A percentile compares a stretch with the other conserved stretches of the same genome.
Evolutionary conservation across 2,329 filamentous ascomycete species (phyloP).

Genomic region (Lithohypha guttulata): DNA sequence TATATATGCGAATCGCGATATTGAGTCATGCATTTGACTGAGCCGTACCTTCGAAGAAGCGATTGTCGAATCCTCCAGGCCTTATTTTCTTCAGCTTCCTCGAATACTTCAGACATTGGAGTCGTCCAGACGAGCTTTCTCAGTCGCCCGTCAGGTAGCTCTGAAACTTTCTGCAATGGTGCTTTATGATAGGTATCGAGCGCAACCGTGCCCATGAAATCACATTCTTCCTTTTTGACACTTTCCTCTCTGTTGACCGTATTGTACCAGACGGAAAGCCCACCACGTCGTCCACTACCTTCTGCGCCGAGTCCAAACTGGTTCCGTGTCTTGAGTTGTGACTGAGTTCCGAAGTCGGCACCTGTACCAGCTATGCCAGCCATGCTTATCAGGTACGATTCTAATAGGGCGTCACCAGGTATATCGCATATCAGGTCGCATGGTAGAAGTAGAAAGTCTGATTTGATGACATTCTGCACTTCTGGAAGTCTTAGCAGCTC

Average conservation of each 20-base stretch:
- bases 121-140: conserved; percentile 70
- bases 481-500: conserved; percentile 78
- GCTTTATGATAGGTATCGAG: conserved; percentile 43
- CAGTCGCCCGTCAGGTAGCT: conserved; percentile 45
- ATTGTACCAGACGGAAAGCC: conserved; percentile 82
- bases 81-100: conserved; percentile 57
- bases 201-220: conserved; percentile 73
- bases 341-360: conserved; percentile 25
- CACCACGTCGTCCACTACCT: conserved; percentile 57
- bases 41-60: conserved; percentile 62
- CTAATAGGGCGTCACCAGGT: conserved; percentile 67
- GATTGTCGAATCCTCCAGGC: conserved; percentile 64
- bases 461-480: conserved; percentile 64
- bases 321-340: conserved; percentile 29
- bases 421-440: conserved; percentile 91
- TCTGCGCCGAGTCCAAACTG: conserved; percentile 44
- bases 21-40: conserved; percentile 68
- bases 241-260: conserved; percentile 61
- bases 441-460: conserved; percentile 81
- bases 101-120: conserved; percentile 80
- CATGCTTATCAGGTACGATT: conserved; percentile 84
- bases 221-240: conserved; percentile 82
- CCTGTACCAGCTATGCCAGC: conserved; percentile 49
- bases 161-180: conserved; percentile 46
- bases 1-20: conserved; percentile 91